Evolutionary conservation across 1,284 basidiomycete genomes (phyloP).

Genomic region (Chalciporus piperatoides): DNA sequence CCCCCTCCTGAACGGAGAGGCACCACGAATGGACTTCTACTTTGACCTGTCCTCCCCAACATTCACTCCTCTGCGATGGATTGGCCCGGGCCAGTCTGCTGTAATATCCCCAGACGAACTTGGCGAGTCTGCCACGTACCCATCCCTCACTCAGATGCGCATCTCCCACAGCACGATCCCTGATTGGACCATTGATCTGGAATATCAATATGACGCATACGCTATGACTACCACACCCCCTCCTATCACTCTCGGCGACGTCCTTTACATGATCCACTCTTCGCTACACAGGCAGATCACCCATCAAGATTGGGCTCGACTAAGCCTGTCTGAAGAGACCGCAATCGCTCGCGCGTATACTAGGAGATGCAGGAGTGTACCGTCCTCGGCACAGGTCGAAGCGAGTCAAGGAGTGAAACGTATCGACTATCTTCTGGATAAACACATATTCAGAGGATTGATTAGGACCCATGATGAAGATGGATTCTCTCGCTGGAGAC

Average conservation of each 20-base stretch:
- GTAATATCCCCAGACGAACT: slow-evolving; percentile 44
- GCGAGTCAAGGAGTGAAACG: slow-evolving; percentile 52
- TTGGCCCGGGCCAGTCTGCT: slow-evolving; percentile 36
- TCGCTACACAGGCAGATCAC: slow-evolving; percentile 50
- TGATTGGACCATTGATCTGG: slow-evolving; percentile 58
- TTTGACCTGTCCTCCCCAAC: slow-evolving; percentile 52
- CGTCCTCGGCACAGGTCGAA: slow-evolving; percentile 39
- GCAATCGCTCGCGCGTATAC: slow-evolving; percentile 54
- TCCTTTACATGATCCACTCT: slow-evolving; percentile 51
- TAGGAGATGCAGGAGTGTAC: slow-evolving; percentile 44
- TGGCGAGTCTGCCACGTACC: slow-evolving; percentile 52
- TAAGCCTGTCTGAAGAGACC: slow-evolving; percentile 40
- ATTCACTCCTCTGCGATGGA: slow-evolving; percentile 43
- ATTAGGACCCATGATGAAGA: slow-evolving; percentile 36
- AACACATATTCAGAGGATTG: slow-evolving; percentile 53
- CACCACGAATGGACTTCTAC: slow-evolving; percentile 41
- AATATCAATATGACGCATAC: slow-evolving; percentile 34
- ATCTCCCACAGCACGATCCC: slow-evolving; percentile 56
- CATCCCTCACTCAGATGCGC: slow-evolving; percentile 50
- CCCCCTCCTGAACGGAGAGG: slow-evolving; percentile 58
- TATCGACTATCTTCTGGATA: slow-evolving; percentile 55
- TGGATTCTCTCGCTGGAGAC: slow-evolving; percentile 38
- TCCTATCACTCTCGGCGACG: slow-evolving; percentile 57
- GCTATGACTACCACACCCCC: slow-evolving; percentile 21
- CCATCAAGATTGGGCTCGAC: slow-evolving; percentile 52